A percentile compares a stretch with the other conserved stretches of the same genome.
These are phyloP conservation scores for Spencermartinsiella europaea DNA, from an alignment of 805 yeast genomes.

Conservation along the genomic window DNA sequence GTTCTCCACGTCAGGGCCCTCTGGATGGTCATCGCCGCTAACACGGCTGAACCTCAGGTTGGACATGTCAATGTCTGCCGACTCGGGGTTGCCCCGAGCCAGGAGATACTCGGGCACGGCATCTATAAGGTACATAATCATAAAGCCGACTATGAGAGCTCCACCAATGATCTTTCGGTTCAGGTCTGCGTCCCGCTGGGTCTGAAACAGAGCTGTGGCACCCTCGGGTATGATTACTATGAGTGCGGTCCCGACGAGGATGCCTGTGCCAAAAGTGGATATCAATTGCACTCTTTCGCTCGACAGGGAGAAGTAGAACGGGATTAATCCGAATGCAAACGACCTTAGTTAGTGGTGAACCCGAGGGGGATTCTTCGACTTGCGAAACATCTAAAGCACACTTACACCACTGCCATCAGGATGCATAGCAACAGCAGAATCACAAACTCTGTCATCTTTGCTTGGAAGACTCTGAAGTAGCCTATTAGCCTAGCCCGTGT, in stretches of 20 bases:
- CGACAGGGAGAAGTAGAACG: slow-evolving; percentile 29
- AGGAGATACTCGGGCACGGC: slow-evolving; percentile 27
- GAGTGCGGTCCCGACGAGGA: slow-evolving; percentile 55
- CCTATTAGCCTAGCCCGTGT: no score
- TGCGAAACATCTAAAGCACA: no score
- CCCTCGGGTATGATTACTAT: slow-evolving; percentile 65
- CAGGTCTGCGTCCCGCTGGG: slow-evolving; percentile 6
- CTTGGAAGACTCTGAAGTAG: no score
- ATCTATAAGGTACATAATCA: slow-evolving; percentile 49
- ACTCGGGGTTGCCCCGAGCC: slow-evolving; percentile 6
- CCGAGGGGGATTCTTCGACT: no score
- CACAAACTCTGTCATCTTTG: slow-evolving; percentile 19
- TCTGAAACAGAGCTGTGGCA: slow-evolving; percentile 38
- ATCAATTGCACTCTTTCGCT: slow-evolving; percentile 33
- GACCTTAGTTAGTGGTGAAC: slow-evolving; percentile 25
- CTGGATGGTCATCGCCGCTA: slow-evolving; percentile 1
- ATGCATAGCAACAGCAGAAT: slow-evolving; percentile 25
- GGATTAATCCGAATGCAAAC: slow-evolving; percentile 29
- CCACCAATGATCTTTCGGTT: slow-evolving; percentile 38
- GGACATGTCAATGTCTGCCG: slow-evolving; percentile 25
- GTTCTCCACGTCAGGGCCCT: slow-evolving; percentile 2
- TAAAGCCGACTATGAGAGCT: slow-evolving; percentile 49
- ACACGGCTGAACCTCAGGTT: slow-evolving; percentile 22
- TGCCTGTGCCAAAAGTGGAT: slow-evolving; percentile 53
- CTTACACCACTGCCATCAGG: slow-evolving; percentile 28